A percentile compares a stretch with the other conserved stretches of the same genome.
Evolutionary conservation across 1,139 yeast species (phyloP).

Genomic region (Yamadazyma pseudoaaseri): DNA sequence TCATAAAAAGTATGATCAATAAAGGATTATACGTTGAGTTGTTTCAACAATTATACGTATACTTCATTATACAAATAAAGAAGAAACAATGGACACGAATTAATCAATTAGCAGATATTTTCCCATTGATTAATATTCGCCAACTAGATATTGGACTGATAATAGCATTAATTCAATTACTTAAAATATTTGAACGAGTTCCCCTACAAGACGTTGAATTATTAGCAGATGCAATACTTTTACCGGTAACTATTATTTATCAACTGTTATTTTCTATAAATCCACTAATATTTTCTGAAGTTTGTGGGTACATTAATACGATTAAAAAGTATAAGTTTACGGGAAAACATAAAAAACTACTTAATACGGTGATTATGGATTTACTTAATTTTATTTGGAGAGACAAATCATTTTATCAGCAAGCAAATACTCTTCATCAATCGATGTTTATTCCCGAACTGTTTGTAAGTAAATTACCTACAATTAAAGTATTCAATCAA

Average conservation of each 20-base stretch:
- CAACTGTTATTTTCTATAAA: constrained; percentile 12
- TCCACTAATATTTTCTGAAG: constrained; percentile 45
- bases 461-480: constrained; percentile 35
- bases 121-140: background rate
- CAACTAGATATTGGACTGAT: constrained; percentile 3
- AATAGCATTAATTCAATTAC: constrained; percentile 8
- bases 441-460: constrained; percentile 42
- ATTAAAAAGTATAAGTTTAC: constrained; percentile 32
- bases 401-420: constrained; percentile 36
- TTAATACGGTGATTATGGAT: constrained; percentile 59
- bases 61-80: background rate
- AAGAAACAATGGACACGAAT: background rate
- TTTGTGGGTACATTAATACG: constrained; percentile 49
- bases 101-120: background rate
- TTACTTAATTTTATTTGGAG: constrained; percentile 64
- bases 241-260: constrained; percentile 10
- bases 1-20: background rate
- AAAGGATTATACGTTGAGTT: background rate
- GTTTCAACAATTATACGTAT: background rate
- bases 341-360: constrained; percentile 31
- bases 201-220: constrained; percentile 1
- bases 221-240: constrained; percentile 4
- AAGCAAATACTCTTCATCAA: constrained; percentile 19
- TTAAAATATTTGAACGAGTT: constrained; percentile 5
- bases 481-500: constrained; percentile 28